Conservation (phyloP, 805 yeast genomes). For the Lipomyces spencermartinsiae region DNA sequence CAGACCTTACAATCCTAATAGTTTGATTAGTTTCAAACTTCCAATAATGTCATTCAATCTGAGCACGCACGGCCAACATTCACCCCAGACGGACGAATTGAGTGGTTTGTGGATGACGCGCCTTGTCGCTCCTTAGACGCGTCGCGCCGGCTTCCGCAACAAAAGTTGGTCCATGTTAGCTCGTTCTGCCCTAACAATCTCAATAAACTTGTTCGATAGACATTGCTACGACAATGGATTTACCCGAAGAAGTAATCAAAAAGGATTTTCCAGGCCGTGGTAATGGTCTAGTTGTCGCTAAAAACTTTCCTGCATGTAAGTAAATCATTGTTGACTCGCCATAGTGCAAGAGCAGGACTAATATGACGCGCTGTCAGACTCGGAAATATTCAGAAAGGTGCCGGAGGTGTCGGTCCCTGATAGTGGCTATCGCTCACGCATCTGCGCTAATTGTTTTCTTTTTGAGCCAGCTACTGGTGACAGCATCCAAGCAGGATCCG, state of each 20-base stretch:
- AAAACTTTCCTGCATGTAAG: conserved; percentile 8
- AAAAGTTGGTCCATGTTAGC: too few species aligned
- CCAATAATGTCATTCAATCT: too few species aligned
- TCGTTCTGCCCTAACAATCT: too few species aligned
- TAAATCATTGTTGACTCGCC: neutral
- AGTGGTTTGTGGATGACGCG: too few species aligned
- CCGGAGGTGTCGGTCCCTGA: conserved; percentile 18
- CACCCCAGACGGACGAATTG: too few species aligned
- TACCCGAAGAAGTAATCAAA: neutral
- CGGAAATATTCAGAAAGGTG: neutral
- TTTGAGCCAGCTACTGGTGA: conserved; percentile 8
- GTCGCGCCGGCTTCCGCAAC: too few species aligned
- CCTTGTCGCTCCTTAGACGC: too few species aligned
- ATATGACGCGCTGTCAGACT: conserved; percentile 5
- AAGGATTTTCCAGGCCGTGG: conserved; percentile 6
- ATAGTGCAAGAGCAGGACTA: neutral
- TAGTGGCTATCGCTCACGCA: conserved; percentile 1
- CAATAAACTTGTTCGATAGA: too few species aligned
- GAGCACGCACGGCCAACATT: too few species aligned
- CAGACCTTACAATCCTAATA: too few species aligned
- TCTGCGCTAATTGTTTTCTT: conserved; percentile 23
- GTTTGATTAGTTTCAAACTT: too few species aligned
- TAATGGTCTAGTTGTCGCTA: conserved; percentile 14
- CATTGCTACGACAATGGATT: neutral
- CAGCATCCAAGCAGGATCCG: conserved; percentile 10